These are phyloP conservation scores for Cryphonectria parasitica DNA, from an alignment of 2,329 filamentous ascomycete genomes.

Conservation along the genomic window DNA sequence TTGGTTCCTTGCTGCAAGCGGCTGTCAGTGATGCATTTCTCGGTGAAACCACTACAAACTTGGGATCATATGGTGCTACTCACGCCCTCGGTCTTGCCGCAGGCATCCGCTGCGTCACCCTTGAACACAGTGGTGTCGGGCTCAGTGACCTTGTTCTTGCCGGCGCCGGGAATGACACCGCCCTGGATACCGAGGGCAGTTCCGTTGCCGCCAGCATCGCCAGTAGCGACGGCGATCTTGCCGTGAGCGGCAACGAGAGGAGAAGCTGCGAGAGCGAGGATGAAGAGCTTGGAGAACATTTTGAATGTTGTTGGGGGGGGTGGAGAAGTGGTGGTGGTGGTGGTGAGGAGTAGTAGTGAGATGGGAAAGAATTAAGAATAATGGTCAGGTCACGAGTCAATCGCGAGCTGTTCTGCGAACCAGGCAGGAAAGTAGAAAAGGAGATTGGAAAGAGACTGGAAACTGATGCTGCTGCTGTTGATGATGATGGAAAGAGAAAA, in stretches of 20 bases:
- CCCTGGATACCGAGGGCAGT: conserved; percentile 45
- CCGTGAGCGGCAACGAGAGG: conserved; percentile 38
- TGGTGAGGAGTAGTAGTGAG: conserved; percentile 5
- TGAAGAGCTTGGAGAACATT: conserved; percentile 29
- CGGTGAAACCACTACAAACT: too few species aligned
- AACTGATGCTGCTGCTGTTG: conserved; percentile 27
- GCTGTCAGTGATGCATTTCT: conserved; percentile 1
- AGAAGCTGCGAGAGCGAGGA: conserved; percentile 33
- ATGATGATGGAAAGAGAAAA: conserved; percentile 21
- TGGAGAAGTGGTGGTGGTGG: not conserved
- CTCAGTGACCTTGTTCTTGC: conserved; percentile 40
- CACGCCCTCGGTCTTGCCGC: conserved; percentile 42
- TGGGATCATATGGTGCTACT: not conserved
- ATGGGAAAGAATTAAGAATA: conserved; percentile 10
- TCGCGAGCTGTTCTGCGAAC: conserved; percentile 27
- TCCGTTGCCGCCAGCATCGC: conserved; percentile 44
- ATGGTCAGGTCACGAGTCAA: conserved; percentile 23
- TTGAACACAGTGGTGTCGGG: conserved; percentile 51
- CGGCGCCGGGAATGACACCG: conserved; percentile 37
- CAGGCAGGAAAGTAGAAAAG: conserved; percentile 23
- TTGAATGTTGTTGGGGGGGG: conserved; percentile 4
- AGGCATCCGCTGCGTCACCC: conserved; percentile 42
- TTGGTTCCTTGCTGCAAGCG: conserved; percentile 40
- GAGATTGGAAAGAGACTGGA: conserved; percentile 9
- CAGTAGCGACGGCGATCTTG: conserved; percentile 35